Percentiles rank a stretch among this genome's conserved stretches.
These are phyloP conservation scores for Colletotrichum caudatum DNA, from an alignment of 2,329 filamentous ascomycete genomes.

Conservation along the genomic window DNA sequence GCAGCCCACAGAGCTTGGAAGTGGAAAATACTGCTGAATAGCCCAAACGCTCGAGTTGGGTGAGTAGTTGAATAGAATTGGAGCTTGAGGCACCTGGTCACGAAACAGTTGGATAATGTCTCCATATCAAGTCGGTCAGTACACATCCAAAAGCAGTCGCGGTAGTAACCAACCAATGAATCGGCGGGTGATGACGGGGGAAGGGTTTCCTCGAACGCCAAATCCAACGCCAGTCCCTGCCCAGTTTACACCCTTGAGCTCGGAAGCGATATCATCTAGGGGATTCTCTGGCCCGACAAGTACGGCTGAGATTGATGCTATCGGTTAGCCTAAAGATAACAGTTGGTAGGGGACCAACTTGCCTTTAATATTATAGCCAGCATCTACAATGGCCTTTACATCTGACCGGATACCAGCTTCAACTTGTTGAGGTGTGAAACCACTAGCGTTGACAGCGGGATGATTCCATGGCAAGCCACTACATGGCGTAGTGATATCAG, in stretches of 20 bases:
- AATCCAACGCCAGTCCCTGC: constrained; percentile 33
- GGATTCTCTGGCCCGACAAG: constrained; percentile 30
- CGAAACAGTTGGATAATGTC: constrained; percentile 34
- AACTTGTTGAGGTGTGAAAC: constrained; percentile 33
- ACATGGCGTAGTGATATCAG: not conserved
- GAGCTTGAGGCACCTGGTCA: constrained; percentile 25
- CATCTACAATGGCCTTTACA: constrained; percentile 26
- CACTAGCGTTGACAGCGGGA: constrained; percentile 24
- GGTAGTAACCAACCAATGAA: constrained; percentile 8
- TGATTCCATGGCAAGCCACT: constrained; percentile 38
- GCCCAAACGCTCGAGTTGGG: constrained; percentile 29
- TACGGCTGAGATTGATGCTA: constrained; percentile 14
- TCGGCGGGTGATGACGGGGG: constrained; percentile 27
- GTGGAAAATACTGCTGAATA: constrained; percentile 34
- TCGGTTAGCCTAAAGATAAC: not conserved
- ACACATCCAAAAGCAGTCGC: not conserved
- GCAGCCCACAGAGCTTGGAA: constrained; percentile 14
- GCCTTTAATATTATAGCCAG: constrained; percentile 39
- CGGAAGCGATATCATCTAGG: constrained; percentile 11
- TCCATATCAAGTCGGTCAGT: not conserved
- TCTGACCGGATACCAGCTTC: constrained; percentile 33
- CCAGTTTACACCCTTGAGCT: constrained; percentile 31
- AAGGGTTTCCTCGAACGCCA: constrained; percentile 31
- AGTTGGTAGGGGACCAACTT: not conserved
- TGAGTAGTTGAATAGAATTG: constrained; percentile 37